Evolutionary conservation across 495 filamentous ascomycete genomes (phyloP).

Genomic region (Penicillium odoratum): DNA sequence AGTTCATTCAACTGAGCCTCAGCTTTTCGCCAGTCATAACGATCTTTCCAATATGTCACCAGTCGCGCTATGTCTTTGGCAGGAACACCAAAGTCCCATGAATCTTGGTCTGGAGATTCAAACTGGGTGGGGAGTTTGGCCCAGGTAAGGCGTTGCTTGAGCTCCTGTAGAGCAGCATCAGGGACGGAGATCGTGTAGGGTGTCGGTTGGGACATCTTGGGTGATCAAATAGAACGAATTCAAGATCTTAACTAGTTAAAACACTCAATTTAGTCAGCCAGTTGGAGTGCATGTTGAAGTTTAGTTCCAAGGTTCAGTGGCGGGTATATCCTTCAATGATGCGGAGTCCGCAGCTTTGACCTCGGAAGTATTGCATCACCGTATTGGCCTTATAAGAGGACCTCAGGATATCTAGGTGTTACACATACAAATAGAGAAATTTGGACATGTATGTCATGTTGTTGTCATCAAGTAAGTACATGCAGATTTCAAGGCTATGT

Average conservation of each 20-base stretch:
- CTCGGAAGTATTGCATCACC: no score
- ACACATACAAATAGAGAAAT: no score
- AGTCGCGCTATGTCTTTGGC: conserved; percentile 39
- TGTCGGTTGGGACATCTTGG: conserved; percentile 16
- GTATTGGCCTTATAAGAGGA: no score
- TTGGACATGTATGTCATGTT: not conserved
- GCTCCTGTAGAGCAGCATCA: conserved; percentile 33
- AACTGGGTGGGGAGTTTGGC: conserved; percentile 38
- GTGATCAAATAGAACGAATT: not conserved
- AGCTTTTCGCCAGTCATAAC: conserved; percentile 45
- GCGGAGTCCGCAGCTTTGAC: no score
- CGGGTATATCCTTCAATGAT: no score
- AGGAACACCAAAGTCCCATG: conserved; percentile 42
- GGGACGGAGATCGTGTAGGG: conserved; percentile 40
- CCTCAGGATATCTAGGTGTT: no score
- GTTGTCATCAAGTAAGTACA: not conserved
- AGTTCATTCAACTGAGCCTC: conserved; percentile 45
- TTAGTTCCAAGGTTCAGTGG: no score
- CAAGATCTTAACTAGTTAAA: not conserved
- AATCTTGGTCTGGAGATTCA: conserved; percentile 36
- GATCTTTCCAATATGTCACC: conserved; percentile 37
- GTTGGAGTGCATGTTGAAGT: not conserved
- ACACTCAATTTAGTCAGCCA: not conserved
- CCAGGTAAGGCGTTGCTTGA: conserved; percentile 38
- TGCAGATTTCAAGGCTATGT: not conserved